phyloP scores from a whole-genome alignment of 306 rosid species.

The Castanospermum australe region DNA sequence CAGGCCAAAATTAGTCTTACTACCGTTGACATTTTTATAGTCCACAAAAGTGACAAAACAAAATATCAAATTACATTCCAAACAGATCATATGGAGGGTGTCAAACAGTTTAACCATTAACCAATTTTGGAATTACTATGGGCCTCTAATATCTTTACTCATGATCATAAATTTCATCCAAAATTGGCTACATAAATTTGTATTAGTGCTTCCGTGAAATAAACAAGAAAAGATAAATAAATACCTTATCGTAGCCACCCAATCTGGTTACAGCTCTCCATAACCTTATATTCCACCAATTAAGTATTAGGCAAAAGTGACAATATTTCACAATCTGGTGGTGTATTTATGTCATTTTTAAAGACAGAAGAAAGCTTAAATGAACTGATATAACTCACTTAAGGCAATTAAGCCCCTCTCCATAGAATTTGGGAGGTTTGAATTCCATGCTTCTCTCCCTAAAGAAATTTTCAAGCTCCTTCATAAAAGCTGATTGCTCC shows the following conservation, averaged over 20 bases:
- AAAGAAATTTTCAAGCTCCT: slow-evolving; percentile 85
- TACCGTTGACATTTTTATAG: background rate
- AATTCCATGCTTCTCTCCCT: slow-evolving; percentile 91
- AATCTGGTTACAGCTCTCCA: slow-evolving; percentile 92
- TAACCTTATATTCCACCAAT: slow-evolving; percentile 58
- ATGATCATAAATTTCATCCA: too few species aligned
- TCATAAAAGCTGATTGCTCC: slow-evolving; percentile 85
- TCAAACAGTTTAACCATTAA: slow-evolving; percentile 2
- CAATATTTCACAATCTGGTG: slow-evolving; percentile 1
- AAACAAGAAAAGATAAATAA: background rate
- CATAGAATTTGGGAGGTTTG: slow-evolving; percentile 95
- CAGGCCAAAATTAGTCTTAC: background rate
- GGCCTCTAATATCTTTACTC: slow-evolving; percentile 11
- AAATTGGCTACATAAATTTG: slow-evolving; percentile 2
- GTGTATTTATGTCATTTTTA: background rate
- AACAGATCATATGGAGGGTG: background rate
- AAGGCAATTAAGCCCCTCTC: slow-evolving; percentile 93
- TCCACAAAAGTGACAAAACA: background rate
- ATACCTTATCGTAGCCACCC: slow-evolving; percentile 99
- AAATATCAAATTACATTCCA: background rate
- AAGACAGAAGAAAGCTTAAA: background rate
- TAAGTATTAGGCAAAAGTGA: slow-evolving; percentile 36
- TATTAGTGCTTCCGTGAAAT: background rate
- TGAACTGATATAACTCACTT: slow-evolving; percentile 59
- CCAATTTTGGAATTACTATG: slow-evolving; percentile 1